Conservation (phyloP, 768 basidiomycete species). For the Hebeloma cylindrosporum region DNA sequence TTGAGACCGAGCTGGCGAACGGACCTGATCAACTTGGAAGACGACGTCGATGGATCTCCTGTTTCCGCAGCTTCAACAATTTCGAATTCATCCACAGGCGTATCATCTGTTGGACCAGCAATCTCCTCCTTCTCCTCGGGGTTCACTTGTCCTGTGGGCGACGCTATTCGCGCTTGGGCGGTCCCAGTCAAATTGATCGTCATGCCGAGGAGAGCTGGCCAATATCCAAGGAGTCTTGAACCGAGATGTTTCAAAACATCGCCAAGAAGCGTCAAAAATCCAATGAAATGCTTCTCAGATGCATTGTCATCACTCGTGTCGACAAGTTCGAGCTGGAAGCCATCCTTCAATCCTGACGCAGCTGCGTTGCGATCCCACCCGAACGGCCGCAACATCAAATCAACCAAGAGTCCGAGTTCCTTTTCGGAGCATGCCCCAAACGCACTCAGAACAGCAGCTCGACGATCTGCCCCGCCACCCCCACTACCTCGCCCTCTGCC, state of each 20-base stretch:
- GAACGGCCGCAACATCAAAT: slow-evolving; percentile 85
- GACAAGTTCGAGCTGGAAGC: slow-evolving; percentile 10
- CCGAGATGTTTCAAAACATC: slow-evolving; percentile 85
- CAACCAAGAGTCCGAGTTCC: slow-evolving; percentile 76
- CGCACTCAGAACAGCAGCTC: slow-evolving; percentile 72
- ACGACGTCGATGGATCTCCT: slow-evolving; percentile 24
- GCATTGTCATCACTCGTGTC: slow-evolving; percentile 22
- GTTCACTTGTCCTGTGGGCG: slow-evolving; percentile 21
- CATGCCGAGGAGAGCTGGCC: slow-evolving; percentile 73
- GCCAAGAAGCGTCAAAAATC: slow-evolving; percentile 81
- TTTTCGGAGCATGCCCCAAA: slow-evolving; percentile 68
- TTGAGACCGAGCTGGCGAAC: slow-evolving; percentile 85
- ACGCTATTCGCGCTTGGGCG: slow-evolving; percentile 60
- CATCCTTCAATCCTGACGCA: slow-evolving; percentile 19
- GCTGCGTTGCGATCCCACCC: slow-evolving; percentile 31
- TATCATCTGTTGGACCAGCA: slow-evolving; percentile 22
- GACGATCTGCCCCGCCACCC: slow-evolving; percentile 67
- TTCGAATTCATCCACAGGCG: slow-evolving; percentile 33
- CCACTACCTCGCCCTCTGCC: slow-evolving; percentile 69
- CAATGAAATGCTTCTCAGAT: slow-evolving; percentile 69
- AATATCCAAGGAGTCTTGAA: slow-evolving; percentile 62
- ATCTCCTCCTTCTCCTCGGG: slow-evolving; percentile 26
- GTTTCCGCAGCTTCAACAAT: slow-evolving; percentile 35
- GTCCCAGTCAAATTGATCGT: slow-evolving; percentile 64
- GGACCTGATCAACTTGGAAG: slow-evolving; percentile 50